Evolutionary conservation across 768 basidiomycete genomes (phyloP), one percentile per base, ranked within the genome.

Genomic region (Boletellus sp.): DNA sequence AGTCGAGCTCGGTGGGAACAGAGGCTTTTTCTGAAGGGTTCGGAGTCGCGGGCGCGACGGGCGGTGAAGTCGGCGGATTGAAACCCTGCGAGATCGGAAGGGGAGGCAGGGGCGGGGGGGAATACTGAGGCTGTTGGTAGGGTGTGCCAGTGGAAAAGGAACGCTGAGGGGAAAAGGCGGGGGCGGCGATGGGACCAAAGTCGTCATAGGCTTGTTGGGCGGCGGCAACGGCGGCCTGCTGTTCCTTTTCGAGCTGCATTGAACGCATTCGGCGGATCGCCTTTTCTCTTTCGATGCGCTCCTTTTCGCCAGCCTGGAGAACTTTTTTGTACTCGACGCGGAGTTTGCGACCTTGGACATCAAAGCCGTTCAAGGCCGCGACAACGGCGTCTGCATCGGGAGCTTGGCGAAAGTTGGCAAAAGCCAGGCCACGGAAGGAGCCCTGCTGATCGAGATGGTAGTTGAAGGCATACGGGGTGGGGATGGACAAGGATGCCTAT

Each of bases 251-350:
- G 26, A 96, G 70, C 65, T 97, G 94, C 83, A 96, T 95, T 40
- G 90, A 94, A 58, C 91, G 85, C 94, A 99, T 99, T 53, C 96
- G 81, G 56, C 94, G 87, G 54, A 99, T 84, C 2, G 96, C 96
- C 76, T 99, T 99, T 75, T 98, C 95, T 50, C 95, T 76, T 70
- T 99, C 96, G 64, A 98, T 99, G 50, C 92, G 83, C 65, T 99
- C 96, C 73, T 99, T 99, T 72, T 99, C 96, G 42, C 95, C 94
- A 4, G 94, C 94, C 68, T 97, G 94, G n/a, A 99, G 74, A 8
- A 97, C 95, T 71, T 97, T 97, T 77, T 99, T 99, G 77, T 98
- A 98, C 71, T 99, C 96, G 48, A 97, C 95, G 37, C 96, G 88
- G 44, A 99, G 78, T 71, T 97, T 98, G 61, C 96, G 90, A 20